phyloP scores from a whole-genome alignment of 1,284 basidiomycete species.

The Meira miltonrushii region DNA sequence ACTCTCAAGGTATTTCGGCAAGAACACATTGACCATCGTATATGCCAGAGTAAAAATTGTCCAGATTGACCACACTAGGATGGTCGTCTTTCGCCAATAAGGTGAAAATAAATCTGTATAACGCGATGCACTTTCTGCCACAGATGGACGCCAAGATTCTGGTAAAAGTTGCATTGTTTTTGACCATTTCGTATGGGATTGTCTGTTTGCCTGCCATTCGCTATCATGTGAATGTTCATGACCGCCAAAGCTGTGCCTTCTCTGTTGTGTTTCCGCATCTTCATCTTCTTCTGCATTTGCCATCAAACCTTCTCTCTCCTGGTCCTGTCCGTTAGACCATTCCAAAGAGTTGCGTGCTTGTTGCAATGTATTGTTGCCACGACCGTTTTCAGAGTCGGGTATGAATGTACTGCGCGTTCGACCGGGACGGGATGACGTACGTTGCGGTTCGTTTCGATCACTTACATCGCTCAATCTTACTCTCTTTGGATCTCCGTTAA shows the following conservation, averaged over 20 bases:
- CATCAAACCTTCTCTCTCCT: background rate
- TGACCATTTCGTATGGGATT: constrained; percentile 10
- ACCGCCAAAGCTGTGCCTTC: background rate
- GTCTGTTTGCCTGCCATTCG: background rate
- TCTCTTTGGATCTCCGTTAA: constrained; percentile 23
- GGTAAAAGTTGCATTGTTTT: constrained; percentile 21
- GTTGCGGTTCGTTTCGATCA: background rate
- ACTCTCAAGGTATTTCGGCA: constrained; percentile 81
- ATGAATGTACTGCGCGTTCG: background rate
- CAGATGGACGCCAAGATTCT: constrained; percentile 19
- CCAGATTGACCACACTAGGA: constrained; percentile 57
- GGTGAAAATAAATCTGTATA: constrained; percentile 71
- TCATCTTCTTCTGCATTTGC: background rate
- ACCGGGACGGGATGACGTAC: background rate
- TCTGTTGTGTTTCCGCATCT: background rate
- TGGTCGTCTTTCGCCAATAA: constrained; percentile 74
- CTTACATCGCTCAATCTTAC: constrained; percentile 30
- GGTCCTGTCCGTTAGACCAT: background rate
- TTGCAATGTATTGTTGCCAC: background rate
- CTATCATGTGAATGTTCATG: background rate
- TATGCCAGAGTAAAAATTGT: constrained; percentile 60
- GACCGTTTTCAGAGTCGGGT: background rate
- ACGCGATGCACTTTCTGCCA: constrained; percentile 57
- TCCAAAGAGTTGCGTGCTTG: background rate
- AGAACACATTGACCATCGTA: constrained; percentile 95